phyloP scores from a whole-genome alignment of 2,329 filamentous ascomycete species.

The Botrytis paeoniae region DNA sequence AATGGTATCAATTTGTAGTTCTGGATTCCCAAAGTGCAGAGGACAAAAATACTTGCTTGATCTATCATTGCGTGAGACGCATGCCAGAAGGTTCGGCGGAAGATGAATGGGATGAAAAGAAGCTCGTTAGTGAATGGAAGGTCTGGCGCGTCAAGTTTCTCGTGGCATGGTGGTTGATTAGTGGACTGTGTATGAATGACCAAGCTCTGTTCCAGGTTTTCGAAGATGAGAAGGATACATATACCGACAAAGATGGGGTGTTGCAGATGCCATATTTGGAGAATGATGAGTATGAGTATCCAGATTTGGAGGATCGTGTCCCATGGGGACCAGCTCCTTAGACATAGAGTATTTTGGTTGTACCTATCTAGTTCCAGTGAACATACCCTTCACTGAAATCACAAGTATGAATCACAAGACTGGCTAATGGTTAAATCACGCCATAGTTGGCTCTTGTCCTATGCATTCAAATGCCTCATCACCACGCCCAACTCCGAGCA shows the following conservation, averaged over 20 bases:
- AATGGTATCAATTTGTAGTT: background rate
- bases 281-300: background rate
- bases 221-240: background rate
- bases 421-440: background rate
- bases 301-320: background rate
- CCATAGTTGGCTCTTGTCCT: background rate
- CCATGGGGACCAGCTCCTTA: background rate
- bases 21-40: background rate
- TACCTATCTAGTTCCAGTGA: background rate
- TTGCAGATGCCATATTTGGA: constrained; percentile 3
- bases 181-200: background rate
- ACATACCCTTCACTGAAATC: background rate
- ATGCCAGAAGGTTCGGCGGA: background rate
- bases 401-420: background rate
- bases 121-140: constrained; percentile 5
- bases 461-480: background rate
- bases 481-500: background rate
- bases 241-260: background rate
- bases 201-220: background rate
- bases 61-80: background rate
- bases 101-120: background rate
- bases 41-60: background rate
- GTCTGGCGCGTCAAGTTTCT: constrained; percentile 10
- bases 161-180: background rate
- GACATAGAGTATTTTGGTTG: background rate